Base-by-base conservation (phyloP, 805 yeast species). In the Schizosaccharomyces octosporus region DNA sequence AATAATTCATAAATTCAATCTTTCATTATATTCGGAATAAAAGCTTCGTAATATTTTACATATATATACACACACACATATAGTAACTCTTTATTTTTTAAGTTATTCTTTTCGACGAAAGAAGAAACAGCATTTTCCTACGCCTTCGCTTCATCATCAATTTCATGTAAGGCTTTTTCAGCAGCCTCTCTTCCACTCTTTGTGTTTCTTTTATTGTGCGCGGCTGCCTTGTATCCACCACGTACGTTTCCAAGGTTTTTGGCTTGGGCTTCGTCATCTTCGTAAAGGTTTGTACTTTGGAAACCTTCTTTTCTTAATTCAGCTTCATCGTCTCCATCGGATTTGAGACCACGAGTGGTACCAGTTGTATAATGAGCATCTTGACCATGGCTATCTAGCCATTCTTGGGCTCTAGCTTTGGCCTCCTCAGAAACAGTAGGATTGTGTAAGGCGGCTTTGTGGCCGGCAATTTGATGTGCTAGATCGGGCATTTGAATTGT, bases 341-440 rank as follows among this genome's bases (percentile, higher is more conserved):
- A 21, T 45, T 45, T 45, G 21, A n/a, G 11, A n/a, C 51, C 51
- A n/a, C 51, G 51, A 13, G 51, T 45, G 27, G 51, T 45, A 15
- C 51, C 51, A 45, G 51, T 45, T 3, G 51, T 45, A 7, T 45
- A 45, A 24, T 45, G 51, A 45, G 51, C 21, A 15, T 55, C 17
- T 7, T 27, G 19, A 15, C 51, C 57, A 13, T 24, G 55, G 15
- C 21, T 21, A 13, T 42, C 55, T 21, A 42, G 6, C 62, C 66
- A 67, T 41, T 67, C 61, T 36, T 69, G 72, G 24, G 81, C 76
- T 61, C 73, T 73, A 63, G 79, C 80, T 39, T 71, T 70, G 63
- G 80, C 72, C 64, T 67, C 72, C 67, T 70, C 72, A 64, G 71
- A 75, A 19, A 78, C 66, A 61, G 78, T 69, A 29, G 59, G 59